phyloP scores from a whole-genome alignment of 1,139 yeast species.

The Candida albicans region DNA sequence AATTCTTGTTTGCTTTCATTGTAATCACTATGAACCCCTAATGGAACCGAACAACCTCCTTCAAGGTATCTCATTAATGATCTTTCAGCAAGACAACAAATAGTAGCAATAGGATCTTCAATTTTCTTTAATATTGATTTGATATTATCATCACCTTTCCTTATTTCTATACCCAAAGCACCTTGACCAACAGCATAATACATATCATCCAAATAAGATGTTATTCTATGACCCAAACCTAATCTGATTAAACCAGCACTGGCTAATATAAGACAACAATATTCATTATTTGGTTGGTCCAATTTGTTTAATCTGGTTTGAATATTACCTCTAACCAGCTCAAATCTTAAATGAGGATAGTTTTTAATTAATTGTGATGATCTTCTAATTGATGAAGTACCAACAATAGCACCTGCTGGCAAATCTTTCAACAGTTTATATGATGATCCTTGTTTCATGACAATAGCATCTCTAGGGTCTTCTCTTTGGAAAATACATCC shows the following conservation, averaged over 20 bases:
- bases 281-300: slow-evolving; percentile 68
- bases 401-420: slow-evolving; percentile 85
- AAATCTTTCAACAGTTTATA: slow-evolving; percentile 67
- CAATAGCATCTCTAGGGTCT: slow-evolving; percentile 91
- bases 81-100: slow-evolving; percentile 89
- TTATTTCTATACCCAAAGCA: slow-evolving; percentile 88
- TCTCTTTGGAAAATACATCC: slow-evolving; percentile 87
- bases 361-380: slow-evolving; percentile 61
- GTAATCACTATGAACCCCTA: slow-evolving; percentile 76
- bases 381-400: slow-evolving; percentile 91
- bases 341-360: slow-evolving; percentile 47
- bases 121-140: slow-evolving; percentile 59
- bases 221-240: slow-evolving; percentile 70
- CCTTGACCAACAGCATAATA: slow-evolving; percentile 98
- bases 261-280: slow-evolving; percentile 79
- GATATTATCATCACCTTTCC: slow-evolving; percentile 63
- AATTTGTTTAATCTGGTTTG: slow-evolving; percentile 79
- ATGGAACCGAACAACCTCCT: slow-evolving; percentile 98
- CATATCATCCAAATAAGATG: slow-evolving; percentile 74
- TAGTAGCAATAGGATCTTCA: slow-evolving; percentile 65
- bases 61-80: slow-evolving; percentile 83
- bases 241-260: slow-evolving; percentile 86
- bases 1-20: slow-evolving; percentile 44
- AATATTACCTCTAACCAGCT: slow-evolving; percentile 85
- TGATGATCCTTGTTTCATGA: slow-evolving; percentile 67